Conservation (phyloP, 1,139 yeast species). For the Starmera stellimalicola region DNA sequence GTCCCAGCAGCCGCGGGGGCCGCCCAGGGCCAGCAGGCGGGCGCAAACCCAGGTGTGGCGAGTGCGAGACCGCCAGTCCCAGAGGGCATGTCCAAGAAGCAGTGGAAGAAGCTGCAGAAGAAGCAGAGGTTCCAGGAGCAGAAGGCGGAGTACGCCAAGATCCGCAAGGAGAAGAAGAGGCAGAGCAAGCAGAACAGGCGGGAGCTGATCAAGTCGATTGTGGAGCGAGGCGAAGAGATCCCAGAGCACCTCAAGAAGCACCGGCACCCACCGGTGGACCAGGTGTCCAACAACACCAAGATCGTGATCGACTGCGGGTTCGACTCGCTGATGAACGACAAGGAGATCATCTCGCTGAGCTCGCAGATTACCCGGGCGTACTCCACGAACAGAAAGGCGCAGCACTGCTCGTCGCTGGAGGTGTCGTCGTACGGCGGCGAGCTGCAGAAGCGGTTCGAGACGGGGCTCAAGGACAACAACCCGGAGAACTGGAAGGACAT, state of each 20-base stretch:
- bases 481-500: conserved; percentile 63
- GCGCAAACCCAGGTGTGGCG: too few species aligned
- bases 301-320: conserved; percentile 81
- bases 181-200: conserved; percentile 25
- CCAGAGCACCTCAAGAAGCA: conserved; percentile 23
- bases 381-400: conserved; percentile 61
- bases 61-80: conserved; percentile 37
- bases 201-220: conserved; percentile 24
- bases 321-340: conserved; percentile 79
- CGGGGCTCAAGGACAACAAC: conserved; percentile 41
- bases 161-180: conserved; percentile 46
- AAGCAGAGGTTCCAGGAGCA: conserved; percentile 53
- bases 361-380: conserved; percentile 78
- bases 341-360: conserved; percentile 68
- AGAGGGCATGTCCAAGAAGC: conserved; percentile 77
- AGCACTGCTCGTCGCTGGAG: conserved; percentile 47
- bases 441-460: conserved; percentile 60
- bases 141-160: conserved; percentile 46
- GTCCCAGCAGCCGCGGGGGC: too few species aligned
- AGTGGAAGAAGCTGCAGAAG: conserved; percentile 67
- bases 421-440: conserved; percentile 61
- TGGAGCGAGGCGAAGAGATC: conserved; percentile 27
- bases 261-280: conserved; percentile 30
- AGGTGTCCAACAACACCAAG: conserved; percentile 36
- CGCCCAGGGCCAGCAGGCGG: too few species aligned